Evolutionary conservation across 768 basidiomycete species (phyloP).

Genomic region (Hericium rajendrae): DNA sequence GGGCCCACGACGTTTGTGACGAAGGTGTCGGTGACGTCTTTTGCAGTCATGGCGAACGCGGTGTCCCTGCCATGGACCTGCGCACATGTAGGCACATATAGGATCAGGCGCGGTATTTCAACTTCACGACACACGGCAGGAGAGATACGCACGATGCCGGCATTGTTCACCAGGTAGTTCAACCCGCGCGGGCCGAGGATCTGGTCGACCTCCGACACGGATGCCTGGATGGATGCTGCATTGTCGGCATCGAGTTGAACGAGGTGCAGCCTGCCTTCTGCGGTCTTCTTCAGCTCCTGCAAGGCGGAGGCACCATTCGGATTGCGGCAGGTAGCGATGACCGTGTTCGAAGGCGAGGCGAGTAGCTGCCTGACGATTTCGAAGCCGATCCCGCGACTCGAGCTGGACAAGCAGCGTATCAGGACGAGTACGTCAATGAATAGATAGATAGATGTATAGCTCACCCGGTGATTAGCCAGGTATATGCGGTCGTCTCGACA

Average conservation of each 20-base stretch:
- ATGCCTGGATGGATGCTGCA: constrained; percentile 19
- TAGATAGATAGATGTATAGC: not conserved
- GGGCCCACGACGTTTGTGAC: constrained; percentile 27
- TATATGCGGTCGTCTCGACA: not conserved
- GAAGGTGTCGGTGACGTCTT: constrained; percentile 17
- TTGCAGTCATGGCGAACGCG: constrained; percentile 18
- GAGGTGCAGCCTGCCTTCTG: constrained; percentile 24
- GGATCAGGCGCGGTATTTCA: constrained; percentile 9
- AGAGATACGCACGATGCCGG: constrained; percentile 23
- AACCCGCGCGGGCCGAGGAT: constrained; percentile 22
- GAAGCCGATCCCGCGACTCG: constrained; percentile 24
- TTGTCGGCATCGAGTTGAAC: constrained; percentile 23
- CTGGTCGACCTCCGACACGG: constrained; percentile 15
- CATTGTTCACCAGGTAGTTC: constrained; percentile 33
- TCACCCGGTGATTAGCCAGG: constrained; percentile 20
- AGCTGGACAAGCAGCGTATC: constrained; percentile 6
- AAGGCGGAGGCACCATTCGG: constrained; percentile 17
- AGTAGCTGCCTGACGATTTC: constrained; percentile 19
- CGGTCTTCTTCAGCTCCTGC: constrained; percentile 14
- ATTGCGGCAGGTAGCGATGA: constrained; percentile 24
- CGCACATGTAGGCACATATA: not conserved
- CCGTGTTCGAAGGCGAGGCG: constrained; percentile 14
- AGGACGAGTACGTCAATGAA: not conserved
- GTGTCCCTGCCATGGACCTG: constrained; percentile 13
- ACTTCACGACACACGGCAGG: not conserved